phyloP scores from a whole-genome alignment of 2,329 filamentous ascomycete genomes.

The Cadophora luteo-olivacea region DNA sequence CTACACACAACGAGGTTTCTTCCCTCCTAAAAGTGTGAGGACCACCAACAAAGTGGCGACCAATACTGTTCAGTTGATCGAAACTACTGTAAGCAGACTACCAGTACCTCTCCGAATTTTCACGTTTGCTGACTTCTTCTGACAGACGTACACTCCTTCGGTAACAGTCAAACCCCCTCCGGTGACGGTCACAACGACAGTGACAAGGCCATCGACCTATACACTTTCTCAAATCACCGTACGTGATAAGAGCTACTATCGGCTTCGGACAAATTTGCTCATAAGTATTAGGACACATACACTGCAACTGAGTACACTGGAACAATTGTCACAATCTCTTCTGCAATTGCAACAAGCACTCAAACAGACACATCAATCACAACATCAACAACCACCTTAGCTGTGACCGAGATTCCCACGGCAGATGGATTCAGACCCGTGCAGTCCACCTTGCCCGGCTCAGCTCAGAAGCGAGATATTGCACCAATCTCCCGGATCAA shows the following conservation, averaged over 20 bases:
- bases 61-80: neutral
- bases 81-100: neutral
- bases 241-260: neutral
- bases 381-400: neutral
- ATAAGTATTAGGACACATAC: slow-evolving; percentile 3
- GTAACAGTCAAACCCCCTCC: slow-evolving; percentile 2
- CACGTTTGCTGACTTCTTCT: neutral
- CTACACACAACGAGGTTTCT: slow-evolving; percentile 3
- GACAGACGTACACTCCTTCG: slow-evolving; percentile 12
- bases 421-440: slow-evolving; percentile 3
- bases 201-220: slow-evolving; percentile 1
- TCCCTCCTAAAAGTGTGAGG: slow-evolving; percentile 10
- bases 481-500: slow-evolving; percentile 11
- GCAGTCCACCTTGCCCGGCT: slow-evolving; percentile 4
- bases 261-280: neutral
- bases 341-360: slow-evolving; percentile 1
- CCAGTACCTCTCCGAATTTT: neutral
- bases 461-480: slow-evolving; percentile 6
- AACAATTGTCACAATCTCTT: slow-evolving; percentile 6
- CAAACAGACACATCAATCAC: neutral
- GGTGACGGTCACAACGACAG: neutral
- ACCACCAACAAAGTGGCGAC: neutral
- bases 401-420: slow-evolving; percentile 7
- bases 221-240: slow-evolving; percentile 12
- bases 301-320: slow-evolving; percentile 3